Conservation (phyloP, 2,329 filamentous ascomycete genomes). For the Teratosphaeria destructans region DNA sequence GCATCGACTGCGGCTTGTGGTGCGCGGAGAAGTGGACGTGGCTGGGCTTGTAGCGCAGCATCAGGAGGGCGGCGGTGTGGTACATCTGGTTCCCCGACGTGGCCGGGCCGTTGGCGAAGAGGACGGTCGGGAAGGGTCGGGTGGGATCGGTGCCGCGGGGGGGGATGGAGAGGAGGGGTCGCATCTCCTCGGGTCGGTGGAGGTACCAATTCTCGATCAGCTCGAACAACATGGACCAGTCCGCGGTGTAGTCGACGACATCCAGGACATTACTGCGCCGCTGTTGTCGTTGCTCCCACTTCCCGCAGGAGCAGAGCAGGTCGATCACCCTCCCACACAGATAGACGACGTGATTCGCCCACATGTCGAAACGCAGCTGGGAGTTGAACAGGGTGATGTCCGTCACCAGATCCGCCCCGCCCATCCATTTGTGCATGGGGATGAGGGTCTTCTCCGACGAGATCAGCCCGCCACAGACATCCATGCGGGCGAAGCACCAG, state of each 20-base stretch:
- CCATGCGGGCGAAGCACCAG: constrained; percentile 51
- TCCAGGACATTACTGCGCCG: constrained; percentile 12
- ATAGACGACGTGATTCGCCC: constrained; percentile 51
- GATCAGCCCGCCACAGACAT: constrained; percentile 46
- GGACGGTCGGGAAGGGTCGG: constrained; percentile 30
- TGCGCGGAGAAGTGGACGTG: constrained; percentile 12
- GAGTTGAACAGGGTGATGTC: constrained; percentile 27
- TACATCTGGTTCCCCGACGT: constrained; percentile 44
- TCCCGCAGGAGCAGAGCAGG: constrained; percentile 20
- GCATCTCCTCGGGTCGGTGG: constrained; percentile 23
- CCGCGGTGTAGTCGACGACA: constrained; percentile 18
- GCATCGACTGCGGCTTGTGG: constrained; percentile 29
- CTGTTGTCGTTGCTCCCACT: constrained; percentile 19
- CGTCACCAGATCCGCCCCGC: constrained; percentile 28
- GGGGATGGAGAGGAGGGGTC: constrained; percentile 25
- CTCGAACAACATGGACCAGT: constrained; percentile 25
- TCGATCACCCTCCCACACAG: constrained; percentile 39
- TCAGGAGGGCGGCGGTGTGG: constrained; percentile 44
- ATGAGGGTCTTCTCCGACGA: constrained; percentile 42
- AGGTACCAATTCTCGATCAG: constrained; percentile 25
- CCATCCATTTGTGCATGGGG: constrained; percentile 40
- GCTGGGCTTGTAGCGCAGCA: constrained; percentile 41
- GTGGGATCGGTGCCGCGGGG: constrained; percentile 7
- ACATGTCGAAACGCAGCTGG: constrained; percentile 41
- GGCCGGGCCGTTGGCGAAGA: constrained; percentile 38